Conservation (phyloP, 2,329 filamentous ascomycete species). For the Penicillium sp. region DNA sequence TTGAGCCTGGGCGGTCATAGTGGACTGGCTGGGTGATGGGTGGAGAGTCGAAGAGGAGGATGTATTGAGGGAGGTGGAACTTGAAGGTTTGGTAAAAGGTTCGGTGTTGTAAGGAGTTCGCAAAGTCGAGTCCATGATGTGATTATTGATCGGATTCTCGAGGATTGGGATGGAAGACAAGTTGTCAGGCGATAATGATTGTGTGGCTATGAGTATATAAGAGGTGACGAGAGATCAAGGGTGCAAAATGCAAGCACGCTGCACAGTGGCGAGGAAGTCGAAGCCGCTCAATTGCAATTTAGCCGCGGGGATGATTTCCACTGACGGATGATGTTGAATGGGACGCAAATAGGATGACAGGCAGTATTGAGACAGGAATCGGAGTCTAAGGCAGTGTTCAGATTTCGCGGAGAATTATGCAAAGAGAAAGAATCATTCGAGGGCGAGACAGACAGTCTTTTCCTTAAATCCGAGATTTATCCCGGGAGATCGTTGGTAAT, state of each 20-base stretch:
- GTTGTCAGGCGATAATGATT: not conserved
- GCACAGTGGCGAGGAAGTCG: constrained; percentile 4
- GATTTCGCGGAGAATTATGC: not conserved
- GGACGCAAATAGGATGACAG: not conserved
- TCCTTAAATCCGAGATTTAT: constrained; percentile 20
- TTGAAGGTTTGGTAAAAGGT: constrained; percentile 12
- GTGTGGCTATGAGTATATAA: constrained; percentile 1
- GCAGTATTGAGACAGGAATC: not conserved
- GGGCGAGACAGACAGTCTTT: constrained; percentile 1
- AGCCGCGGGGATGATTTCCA: not conserved
- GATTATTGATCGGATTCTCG: not conserved
- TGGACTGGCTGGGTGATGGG: constrained; percentile 10
- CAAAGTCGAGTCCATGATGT: constrained; percentile 20
- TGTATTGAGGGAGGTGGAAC: constrained; percentile 9
- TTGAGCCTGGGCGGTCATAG: constrained; percentile 9
- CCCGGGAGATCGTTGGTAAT: constrained; percentile 15
- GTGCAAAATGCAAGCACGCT: not conserved
- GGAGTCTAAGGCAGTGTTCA: not conserved
- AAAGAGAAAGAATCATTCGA: not conserved
- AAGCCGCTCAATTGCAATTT: constrained; percentile 7
- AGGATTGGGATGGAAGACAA: not conserved
- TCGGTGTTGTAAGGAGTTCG: constrained; percentile 18
- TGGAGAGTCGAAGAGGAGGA: constrained; percentile 13
- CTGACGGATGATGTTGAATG: not conserved
- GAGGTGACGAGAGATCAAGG: not conserved